Percentiles rank a stretch among this genome's conserved stretches.
These are phyloP conservation scores for Quercus agrifolia DNA, from an alignment of 306 rosid genomes.

Conservation along the genomic window DNA sequence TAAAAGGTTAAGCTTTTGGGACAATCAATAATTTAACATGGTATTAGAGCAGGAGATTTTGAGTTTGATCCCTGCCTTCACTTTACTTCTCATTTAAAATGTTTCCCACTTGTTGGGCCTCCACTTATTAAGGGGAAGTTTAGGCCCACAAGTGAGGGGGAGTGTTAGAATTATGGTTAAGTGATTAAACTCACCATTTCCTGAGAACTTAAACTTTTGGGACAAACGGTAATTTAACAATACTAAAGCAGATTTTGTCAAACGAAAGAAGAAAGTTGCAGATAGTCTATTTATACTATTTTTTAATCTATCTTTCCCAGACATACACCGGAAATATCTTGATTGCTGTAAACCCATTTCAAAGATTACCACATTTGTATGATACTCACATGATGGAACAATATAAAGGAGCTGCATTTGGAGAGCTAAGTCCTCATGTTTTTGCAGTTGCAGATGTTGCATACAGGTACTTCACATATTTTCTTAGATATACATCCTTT, in stretches of 20 bases:
- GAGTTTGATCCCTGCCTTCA: no score
- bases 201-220: no score
- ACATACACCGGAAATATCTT: slow-evolving; percentile 98
- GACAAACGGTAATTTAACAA: no score
- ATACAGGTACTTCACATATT: slow-evolving; percentile 60
- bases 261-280: slow-evolving; percentile 15
- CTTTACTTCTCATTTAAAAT: no score
- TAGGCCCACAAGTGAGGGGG: no score
- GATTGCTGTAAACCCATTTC: slow-evolving; percentile 98
- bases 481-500: slow-evolving; percentile 5
- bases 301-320: slow-evolving; percentile 47
- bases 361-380: slow-evolving; percentile 93
- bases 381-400: slow-evolving; percentile 99
- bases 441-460: slow-evolving; percentile 99
- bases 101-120: no score
- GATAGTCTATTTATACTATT: slow-evolving; percentile 24
- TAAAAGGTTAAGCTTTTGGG: no score
- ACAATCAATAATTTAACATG: no score
- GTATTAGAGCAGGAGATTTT: no score
- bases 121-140: no score
- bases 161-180: no score
- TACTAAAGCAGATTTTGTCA: slow-evolving; percentile 15
- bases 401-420: slow-evolving; percentile 93
- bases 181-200: no score
- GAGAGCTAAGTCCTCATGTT: slow-evolving; percentile 99